Base-by-base conservation (phyloP, 225 moss, liverwort and hornwort genomes). In the Polytrichum formosum region DNA sequence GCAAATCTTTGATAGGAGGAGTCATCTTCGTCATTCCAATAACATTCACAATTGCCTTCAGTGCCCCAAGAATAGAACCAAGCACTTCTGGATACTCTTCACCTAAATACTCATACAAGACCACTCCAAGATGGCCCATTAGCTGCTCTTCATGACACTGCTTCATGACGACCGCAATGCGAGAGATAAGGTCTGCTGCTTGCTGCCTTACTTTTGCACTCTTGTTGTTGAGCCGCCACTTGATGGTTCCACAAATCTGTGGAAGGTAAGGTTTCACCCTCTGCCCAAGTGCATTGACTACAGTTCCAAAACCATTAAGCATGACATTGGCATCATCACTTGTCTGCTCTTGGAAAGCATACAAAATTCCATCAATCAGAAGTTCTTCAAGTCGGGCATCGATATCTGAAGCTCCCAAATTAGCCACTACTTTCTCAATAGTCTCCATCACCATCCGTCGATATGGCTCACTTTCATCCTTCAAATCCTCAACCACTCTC, bases 11-110 rank as follows among this genome's bases (percentile, higher is more conserved):
- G 64, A 98, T 98, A 19, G 98, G 98, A 21, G 98, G 98, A 64
- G 98, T 98, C 98, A 98, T 98, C 70, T 98, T 98, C 9, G 98
- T 98, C 98, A 98, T 98, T 61, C 98, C 98, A 19, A 98, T 98
- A n/a, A 98, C 98, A 59, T 98, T 98, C 63, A 98, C 98, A 59
- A 98, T 98, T 16, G 98, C 98, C 84, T 98, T 98, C 77, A 98
- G 69, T 27, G 98, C 98, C 56, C 98, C 98, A 13, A 98, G 83
- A 59, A 98, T 98, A 37, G 98, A 98, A 26, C 98, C 98, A 53
- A 98, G 87, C 55, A 98, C 98, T 84, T 98, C 98, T 5, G 98
- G 98, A 75, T 98, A 98, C 67, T 98, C 98, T 78, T 98, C 98
- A 61, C 98, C 98, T 53, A 98, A 76, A 67, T 98, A 98, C 70